Evolutionary conservation across 2,329 filamentous ascomycete species (phyloP), one percentile per base, ranked within the genome.

Genomic region (Phyllachora maydis): DNA sequence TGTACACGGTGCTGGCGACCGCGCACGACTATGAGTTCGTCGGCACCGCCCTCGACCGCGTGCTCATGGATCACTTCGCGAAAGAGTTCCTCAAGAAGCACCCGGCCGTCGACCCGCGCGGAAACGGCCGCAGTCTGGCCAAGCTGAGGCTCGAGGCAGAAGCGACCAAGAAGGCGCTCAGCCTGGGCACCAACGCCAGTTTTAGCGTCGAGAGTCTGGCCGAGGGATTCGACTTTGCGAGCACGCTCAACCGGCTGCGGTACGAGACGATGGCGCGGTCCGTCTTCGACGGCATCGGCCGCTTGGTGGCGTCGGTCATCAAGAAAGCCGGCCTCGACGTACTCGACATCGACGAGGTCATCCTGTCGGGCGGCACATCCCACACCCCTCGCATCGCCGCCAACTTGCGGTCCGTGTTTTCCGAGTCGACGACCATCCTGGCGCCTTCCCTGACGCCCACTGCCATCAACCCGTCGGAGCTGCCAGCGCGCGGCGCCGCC

Each of bases 41-140:
- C 27, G 88, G 88, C 41, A 62, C 68, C 17, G 71, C 82, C 35
- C 62, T 98, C 27, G 88, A 98, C 56, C 66, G 88, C 46, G 75
- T 85, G 23, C 63, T 98, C 28, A 77, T 92, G 46, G 85, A 98
- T 46, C 74, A 93, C 59, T 93, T 95, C 38, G 77, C 85, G 38
- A 98, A 98, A 63, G 88, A 98, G 52, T 98, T 98, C 55, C 65
- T 88, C 43, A 95, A 98, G 67, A 92, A 91, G 64, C 68, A 95
- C 65, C 74, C 72, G 55, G 51, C 49, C 17, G 67, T 67, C 28
- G 88, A 95, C 49, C 88, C 88, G 12, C 67, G 83, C 36, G 64
- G 72, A 42, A 79, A 88, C 45, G 60, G 72, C 26, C 72, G 72
- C 39, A 75, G 76, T 39, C 55, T 93, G 38, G 83, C 88, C 30